These are phyloP conservation scores for Trichosanthes truncata DNA, from an alignment of 306 rosid genomes.

Conservation along the genomic window DNA sequence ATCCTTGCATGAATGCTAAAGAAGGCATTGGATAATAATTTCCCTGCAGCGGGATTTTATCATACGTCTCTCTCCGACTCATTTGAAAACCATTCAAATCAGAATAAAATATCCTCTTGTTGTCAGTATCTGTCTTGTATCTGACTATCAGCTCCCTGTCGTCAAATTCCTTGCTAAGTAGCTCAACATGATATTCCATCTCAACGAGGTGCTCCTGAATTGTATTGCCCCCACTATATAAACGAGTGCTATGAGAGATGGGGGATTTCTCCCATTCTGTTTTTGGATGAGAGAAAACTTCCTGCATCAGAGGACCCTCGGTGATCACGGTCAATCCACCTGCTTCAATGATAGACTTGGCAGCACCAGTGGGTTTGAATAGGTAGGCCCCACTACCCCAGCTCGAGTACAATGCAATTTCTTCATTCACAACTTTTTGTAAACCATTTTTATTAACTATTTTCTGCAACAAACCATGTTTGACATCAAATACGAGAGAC, in stretches of 20 bases:
- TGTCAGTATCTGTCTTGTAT: slow-evolving; percentile 69
- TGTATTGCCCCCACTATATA: slow-evolving; percentile 54
- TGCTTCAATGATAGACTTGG: slow-evolving; percentile 49
- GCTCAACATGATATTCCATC: slow-evolving; percentile 97
- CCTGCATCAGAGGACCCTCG: slow-evolving; percentile 79
- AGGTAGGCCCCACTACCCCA: slow-evolving; percentile 84
- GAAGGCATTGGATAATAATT: slow-evolving; percentile 95
- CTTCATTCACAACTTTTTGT: slow-evolving; percentile 54
- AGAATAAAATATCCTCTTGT: slow-evolving; percentile 65
- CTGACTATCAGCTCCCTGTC: slow-evolving; percentile 87
- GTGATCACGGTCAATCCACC: slow-evolving; percentile 61
- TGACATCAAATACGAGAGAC: slow-evolving; percentile 58
- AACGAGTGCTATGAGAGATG: slow-evolving; percentile 84
- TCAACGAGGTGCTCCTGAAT: slow-evolving; percentile 65
- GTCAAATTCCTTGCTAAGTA: slow-evolving; percentile 47
- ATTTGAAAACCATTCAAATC: slow-evolving; percentile 94
- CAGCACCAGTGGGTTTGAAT: slow-evolving; percentile 74
- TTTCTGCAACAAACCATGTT: slow-evolving; percentile 68
- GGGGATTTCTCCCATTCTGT: slow-evolving; percentile 69
- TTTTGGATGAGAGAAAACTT: slow-evolving; percentile 74
- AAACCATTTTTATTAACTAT: slow-evolving; percentile 29
- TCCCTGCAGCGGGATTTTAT: slow-evolving; percentile 92
- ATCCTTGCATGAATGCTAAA: slow-evolving; percentile 77
- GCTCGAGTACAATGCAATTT: slow-evolving; percentile 77
- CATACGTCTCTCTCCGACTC: slow-evolving; percentile 91